Evolutionary conservation across 2,329 filamentous ascomycete species (phyloP).

Genomic region (Chaetomium sp.): DNA sequence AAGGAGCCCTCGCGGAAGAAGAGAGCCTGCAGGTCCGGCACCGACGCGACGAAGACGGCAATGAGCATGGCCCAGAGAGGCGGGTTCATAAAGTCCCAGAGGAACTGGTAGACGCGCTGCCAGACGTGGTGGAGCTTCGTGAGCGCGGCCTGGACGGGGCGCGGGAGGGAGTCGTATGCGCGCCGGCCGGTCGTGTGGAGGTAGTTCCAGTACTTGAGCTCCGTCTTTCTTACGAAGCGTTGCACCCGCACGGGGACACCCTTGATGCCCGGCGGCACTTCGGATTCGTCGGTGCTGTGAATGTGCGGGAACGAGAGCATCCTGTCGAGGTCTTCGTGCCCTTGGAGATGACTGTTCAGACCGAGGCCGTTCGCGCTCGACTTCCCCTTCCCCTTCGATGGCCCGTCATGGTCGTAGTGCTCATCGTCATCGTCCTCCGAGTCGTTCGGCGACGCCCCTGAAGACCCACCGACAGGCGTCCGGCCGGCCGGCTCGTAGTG

Average conservation of each 20-base stretch:
- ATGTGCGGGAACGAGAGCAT: constrained; percentile 66
- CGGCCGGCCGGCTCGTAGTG: constrained; percentile 61
- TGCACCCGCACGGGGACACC: constrained; percentile 46
- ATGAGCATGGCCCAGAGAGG: constrained; percentile 95
- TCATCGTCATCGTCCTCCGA: constrained; percentile 45
- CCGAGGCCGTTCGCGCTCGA: constrained; percentile 35
- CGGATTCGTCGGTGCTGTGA: constrained; percentile 46
- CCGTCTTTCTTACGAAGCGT: constrained; percentile 39
- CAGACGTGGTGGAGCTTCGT: constrained; percentile 40
- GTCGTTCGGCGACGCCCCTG: constrained; percentile 52
- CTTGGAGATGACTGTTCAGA: constrained; percentile 13
- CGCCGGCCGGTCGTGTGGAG: constrained; percentile 31
- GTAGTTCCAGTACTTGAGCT: constrained; percentile 31
- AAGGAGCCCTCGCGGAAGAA: constrained; percentile 92
- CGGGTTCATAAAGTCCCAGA: constrained; percentile 97
- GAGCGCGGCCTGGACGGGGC: constrained; percentile 44
- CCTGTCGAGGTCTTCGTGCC: constrained; percentile 48
- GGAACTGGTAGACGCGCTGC: constrained; percentile 59
- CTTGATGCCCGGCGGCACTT: constrained; percentile 46
- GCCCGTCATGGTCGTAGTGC: constrained; percentile 41
- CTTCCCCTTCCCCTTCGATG: constrained; percentile 25
- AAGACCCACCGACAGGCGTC: constrained; percentile 56
- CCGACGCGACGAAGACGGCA: constrained; percentile 86
- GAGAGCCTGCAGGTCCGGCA: constrained; percentile 76
- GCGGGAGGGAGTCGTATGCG: constrained; percentile 46